A percentile compares a stretch with the other conserved stretches of the same genome.
Conservation (phyloP, 345 rosid species). For the Gossypium ekmanianum region DNA sequence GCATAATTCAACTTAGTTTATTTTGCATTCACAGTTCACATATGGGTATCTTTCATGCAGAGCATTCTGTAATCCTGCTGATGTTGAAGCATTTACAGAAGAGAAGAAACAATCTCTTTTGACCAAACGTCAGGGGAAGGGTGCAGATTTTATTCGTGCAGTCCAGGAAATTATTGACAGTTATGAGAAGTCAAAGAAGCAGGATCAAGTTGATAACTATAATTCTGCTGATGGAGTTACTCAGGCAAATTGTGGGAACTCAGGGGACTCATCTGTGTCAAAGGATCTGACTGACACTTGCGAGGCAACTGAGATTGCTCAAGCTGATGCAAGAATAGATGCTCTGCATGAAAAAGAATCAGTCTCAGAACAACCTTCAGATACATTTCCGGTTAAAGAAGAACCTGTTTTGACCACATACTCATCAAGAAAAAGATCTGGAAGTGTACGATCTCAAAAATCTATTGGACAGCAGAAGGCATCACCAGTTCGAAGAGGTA, state of each 20-base stretch:
- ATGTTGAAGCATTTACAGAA: constrained; percentile 92
- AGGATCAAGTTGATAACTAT: constrained; percentile 42
- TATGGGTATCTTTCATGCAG: constrained; percentile 40
- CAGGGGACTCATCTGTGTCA: constrained; percentile 40
- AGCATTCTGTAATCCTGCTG: constrained; percentile 89
- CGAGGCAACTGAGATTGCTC: constrained; percentile 43
- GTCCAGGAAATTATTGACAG: constrained; percentile 83
- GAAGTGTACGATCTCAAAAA: constrained; percentile 42
- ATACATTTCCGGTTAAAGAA: constrained; percentile 37
- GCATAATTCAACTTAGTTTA: background rate
- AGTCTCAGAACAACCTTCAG: constrained; percentile 34
- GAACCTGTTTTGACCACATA: constrained; percentile 55
- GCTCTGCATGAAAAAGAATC: constrained; percentile 41
- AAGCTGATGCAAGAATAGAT: constrained; percentile 34
- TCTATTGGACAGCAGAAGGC: constrained; percentile 32
- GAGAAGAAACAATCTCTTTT: constrained; percentile 85
- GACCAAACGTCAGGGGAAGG: constrained; percentile 75
- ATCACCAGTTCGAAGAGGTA: constrained; percentile 40
- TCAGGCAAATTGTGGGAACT: constrained; percentile 45
- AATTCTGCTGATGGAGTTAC: constrained; percentile 39
- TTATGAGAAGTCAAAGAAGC: constrained; percentile 70
- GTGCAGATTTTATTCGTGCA: constrained; percentile 91
- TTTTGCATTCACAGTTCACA: background rate
- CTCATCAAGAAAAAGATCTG: constrained; percentile 69
- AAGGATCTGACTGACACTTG: constrained; percentile 42